These are phyloP conservation scores for Pythium volutum DNA, from an alignment of 352 stramenopile genomes.

Conservation along the genomic window DNA sequence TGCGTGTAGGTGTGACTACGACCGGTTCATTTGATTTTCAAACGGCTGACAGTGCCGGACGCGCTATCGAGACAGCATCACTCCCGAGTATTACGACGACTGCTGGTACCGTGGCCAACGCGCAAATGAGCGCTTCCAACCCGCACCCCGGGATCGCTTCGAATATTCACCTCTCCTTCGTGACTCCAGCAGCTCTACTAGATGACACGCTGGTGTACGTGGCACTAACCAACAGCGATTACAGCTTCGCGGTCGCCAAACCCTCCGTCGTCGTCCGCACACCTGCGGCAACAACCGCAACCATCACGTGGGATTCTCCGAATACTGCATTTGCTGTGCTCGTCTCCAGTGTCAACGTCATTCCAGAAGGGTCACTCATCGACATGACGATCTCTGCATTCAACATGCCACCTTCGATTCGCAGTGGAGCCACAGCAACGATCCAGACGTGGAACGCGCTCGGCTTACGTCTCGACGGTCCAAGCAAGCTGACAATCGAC, in stretches of 20 bases:
- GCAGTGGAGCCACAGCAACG: constrained; percentile 24
- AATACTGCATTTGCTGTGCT: constrained; percentile 36
- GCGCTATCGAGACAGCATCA: constrained; percentile 30
- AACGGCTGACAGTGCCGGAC: constrained; percentile 38
- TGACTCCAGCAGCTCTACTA: constrained; percentile 39
- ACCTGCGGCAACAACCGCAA: constrained; percentile 25
- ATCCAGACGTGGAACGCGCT: constrained; percentile 51
- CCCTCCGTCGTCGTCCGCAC: constrained; percentile 29
- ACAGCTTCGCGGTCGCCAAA: constrained; percentile 24
- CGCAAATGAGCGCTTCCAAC: constrained; percentile 28
- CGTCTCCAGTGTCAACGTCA: constrained; percentile 29
- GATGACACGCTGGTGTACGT: constrained; percentile 39
- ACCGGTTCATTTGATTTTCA: constrained; percentile 34
- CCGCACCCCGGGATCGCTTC: constrained; percentile 49
- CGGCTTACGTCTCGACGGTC: constrained; percentile 35
- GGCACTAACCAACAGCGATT: constrained; percentile 38
- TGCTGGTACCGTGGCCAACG: constrained; percentile 33
- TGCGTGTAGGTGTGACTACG: constrained; percentile 22
- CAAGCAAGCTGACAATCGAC: constrained; percentile 31
- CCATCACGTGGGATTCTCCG: constrained; percentile 35
- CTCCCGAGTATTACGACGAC: constrained; percentile 30
- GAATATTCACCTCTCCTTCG: constrained; percentile 42
- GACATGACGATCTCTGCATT: constrained; percentile 39
- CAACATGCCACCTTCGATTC: constrained; percentile 46
- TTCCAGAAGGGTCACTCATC: constrained; percentile 31